Conservation (phyloP, 805 yeast species). For the Grigorovia yakushimaensis region DNA sequence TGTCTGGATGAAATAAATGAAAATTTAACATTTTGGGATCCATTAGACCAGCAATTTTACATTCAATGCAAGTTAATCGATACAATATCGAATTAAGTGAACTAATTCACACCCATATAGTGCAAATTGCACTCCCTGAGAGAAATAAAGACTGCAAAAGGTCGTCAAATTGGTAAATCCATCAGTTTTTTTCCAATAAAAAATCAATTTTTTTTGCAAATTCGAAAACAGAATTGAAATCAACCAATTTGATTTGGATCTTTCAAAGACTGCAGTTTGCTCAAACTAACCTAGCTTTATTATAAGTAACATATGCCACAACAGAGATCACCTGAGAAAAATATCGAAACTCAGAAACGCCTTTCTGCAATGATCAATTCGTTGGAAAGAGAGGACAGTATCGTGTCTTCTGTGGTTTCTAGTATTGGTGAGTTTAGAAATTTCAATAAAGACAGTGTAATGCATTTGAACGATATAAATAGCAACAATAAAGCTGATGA, state of each 20-base stretch:
- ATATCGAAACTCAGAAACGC: conserved; percentile 1
- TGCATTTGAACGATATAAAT: not conserved
- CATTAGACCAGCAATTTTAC: conserved; percentile 55
- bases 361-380: conserved; percentile 4
- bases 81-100: no score
- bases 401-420: not conserved
- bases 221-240: no score
- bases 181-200: not conserved
- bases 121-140: no score
- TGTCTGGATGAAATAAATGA: conserved; percentile 26
- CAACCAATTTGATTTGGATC: no score
- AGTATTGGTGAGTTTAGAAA: not conserved
- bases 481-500: not conserved
- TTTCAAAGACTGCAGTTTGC: no score
- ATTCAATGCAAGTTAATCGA: conserved; percentile 52
- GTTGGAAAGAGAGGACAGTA: not conserved
- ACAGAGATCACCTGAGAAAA: conserved; percentile 1
- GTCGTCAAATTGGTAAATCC: not conserved
- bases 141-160: not conserved
- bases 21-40: conserved; percentile 65
- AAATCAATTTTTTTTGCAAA: no score
- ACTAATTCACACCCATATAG: no score
- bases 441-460: not conserved
- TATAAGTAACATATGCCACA: no score
- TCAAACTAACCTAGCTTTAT: no score